Evolutionary conservation across 2,329 filamentous ascomycete genomes (phyloP).

Genomic region (Fusarium nisikadoi): DNA sequence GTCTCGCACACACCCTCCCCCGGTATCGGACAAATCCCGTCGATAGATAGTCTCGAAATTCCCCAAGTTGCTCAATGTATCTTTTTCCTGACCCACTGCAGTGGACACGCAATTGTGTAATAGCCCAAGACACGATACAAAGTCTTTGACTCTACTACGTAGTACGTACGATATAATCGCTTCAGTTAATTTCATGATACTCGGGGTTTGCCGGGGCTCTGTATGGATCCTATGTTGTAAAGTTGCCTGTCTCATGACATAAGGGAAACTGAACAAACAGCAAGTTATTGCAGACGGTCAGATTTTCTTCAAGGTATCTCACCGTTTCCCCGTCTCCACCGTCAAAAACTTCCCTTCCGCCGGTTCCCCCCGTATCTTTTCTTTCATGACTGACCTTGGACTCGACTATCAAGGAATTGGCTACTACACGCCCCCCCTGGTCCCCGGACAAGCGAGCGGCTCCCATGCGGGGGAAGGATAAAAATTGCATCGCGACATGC

Average conservation of each 20-base stretch:
- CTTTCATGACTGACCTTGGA: constrained; percentile 1
- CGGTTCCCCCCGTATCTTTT: constrained; percentile 22
- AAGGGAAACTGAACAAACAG: constrained; percentile 16
- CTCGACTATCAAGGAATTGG: background rate
- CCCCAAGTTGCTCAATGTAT: constrained; percentile 23
- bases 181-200: constrained; percentile 28
- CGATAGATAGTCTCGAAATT: background rate
- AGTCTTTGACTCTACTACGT: background rate
- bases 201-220: constrained; percentile 13
- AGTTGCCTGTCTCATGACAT: constrained; percentile 29
- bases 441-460: constrained; percentile 36
- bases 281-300: background rate
- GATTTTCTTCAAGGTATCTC: background rate
- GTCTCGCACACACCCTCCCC: background rate
- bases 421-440: constrained; percentile 26
- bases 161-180: background rate
- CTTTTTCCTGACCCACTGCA: constrained; percentile 18
- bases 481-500: constrained; percentile 32
- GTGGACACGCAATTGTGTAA: constrained; percentile 40
- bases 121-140: constrained; percentile 13
- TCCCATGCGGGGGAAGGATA: constrained; percentile 39
- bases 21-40: constrained; percentile 36
- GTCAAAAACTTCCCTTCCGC: constrained; percentile 32
- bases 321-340: constrained; percentile 24
- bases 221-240: constrained; percentile 31